Evolutionary conservation across 2,329 filamentous ascomycete species (phyloP), one percentile per base, ranked within the genome.

Genomic region (Stagonosporopsis vannaccii): DNA sequence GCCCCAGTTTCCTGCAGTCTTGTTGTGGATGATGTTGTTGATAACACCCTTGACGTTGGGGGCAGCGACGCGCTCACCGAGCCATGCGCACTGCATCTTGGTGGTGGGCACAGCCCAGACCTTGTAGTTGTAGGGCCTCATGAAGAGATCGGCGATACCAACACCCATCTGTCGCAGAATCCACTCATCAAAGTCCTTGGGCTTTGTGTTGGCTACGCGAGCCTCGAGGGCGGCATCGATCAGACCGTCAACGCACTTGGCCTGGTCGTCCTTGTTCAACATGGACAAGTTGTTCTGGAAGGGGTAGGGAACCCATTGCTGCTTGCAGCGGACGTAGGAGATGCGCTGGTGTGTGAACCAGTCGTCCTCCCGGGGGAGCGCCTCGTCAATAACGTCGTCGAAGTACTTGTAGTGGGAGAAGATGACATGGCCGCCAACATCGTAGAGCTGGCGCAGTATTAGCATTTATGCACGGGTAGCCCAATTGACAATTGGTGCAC

Each of bases 381-480:
- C 95, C 85, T 99, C 95, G 78, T 98, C 87, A 76, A 99, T 89
- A 83, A 91, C 96, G 84, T 99, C 95, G 82, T 99, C 95, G 78
- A 99, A 99, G 87, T 99, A 99, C 84, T 97, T 97, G 90, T 99
- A 99, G 87, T 97, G 93, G 70, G 93, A 97, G 86, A 97, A 97
- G 82, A 97, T 97, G 81, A 97, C 93, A 81, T 97, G 93, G 71
- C 93, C 93, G 77, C 93, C 93, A 71, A 99, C 95, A 81, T 99
- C 95, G 86, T 97, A 99, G 72, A 99, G 87, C 94, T 75, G 60
- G 42, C 44, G 50, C n/a, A 42, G 6, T 15, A 60, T 75, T 55
- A 74, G 72, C 30, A 26, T 7, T 17, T 23, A 33, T 46, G 15
- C n/a, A 25, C 35, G 30, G 15, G 44, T 42, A 2, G 19, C 25